Conservation (phyloP, 2,329 filamentous ascomycete genomes). For the Aspergillus fijiensis region DNA sequence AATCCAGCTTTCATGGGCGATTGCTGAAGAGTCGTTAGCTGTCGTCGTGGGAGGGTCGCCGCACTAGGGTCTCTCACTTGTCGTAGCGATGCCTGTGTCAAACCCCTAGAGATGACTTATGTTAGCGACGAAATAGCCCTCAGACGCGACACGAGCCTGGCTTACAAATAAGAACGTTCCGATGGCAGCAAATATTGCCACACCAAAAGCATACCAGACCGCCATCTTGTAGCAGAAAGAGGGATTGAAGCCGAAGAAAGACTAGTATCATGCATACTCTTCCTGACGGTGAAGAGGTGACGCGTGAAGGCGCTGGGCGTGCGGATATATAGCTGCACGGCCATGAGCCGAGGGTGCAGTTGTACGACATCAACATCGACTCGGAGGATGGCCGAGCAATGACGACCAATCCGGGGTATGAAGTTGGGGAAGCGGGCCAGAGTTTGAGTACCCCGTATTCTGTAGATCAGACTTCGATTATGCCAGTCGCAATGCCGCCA, state of each 20-base stretch:
- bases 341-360: constrained; percentile 9
- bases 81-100: constrained; percentile 61
- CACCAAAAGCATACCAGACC: constrained; percentile 49
- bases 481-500: background rate
- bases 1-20: constrained; percentile 60
- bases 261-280: background rate
- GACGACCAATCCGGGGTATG: constrained; percentile 16
- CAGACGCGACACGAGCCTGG: background rate
- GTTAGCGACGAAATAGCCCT: constrained; percentile 2
- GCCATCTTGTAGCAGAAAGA: constrained; percentile 30
- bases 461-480: background rate
- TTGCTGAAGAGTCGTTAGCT: constrained; percentile 41
- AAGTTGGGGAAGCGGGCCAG: constrained; percentile 11
- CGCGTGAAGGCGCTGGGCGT: background rate
- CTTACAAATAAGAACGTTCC: constrained; percentile 60
- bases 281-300: background rate
- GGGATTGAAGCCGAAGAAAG: background rate
- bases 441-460: constrained; percentile 2
- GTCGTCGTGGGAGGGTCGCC: background rate
- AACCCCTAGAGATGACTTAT: constrained; percentile 49
- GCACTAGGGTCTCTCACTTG: constrained; percentile 42
- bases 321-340: constrained; percentile 1
- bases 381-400: constrained; percentile 31
- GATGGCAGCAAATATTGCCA: constrained; percentile 58
- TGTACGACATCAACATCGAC: constrained; percentile 8